Base-by-base conservation (phyloP, 345 rosid species). In the Combretum micranthum region DNA sequence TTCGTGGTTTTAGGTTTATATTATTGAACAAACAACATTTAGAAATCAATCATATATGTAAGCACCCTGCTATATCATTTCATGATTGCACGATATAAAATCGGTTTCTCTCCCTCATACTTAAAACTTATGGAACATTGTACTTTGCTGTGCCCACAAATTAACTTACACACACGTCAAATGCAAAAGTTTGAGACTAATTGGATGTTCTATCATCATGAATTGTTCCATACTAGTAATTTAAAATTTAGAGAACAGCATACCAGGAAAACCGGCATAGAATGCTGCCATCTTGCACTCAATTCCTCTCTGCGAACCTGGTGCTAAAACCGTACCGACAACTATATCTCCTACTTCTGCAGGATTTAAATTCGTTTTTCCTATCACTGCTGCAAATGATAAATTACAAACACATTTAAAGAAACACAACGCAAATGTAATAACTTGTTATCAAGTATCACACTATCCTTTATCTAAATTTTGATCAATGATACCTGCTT, bases 211-310 rank as follows among this genome's bases (percentile, higher is more conserved):
- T 7, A 32, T 32, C 9, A 32, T 32, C 10, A 32, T 7, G 39
- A 32, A 32, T 32, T 32, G 39, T 32, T 32, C 39, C 39, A 19
- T 3, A 50, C 4, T 18, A 17, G 53, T 9, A 15, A 15, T 50
- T 13, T 13, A 20, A 26, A 51, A 57, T 13, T 51, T 4, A 39
- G n/a, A 37, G 21, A 44, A 13, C 53, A 56, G 7, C 15, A 39
- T 81, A 88, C 97, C 94, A 37, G 97, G 98, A 50, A 92, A 77
- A 57, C 98, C 97, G 39, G 97, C 98, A 62, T 83, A 92, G 64
- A 84, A 88, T 21, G 94, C 93, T 15, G 95, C 98, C 72, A 92
- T 86, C 70, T 95, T 77, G 68, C 97, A 88, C 62, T 92, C 96
- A 39, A 65, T 82, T 42, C 83, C 98, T 71, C 98, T 75, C 55